phyloP scores from a whole-genome alignment of 2,329 filamentous ascomycete species.

The Monosporascus ibericus region DNA sequence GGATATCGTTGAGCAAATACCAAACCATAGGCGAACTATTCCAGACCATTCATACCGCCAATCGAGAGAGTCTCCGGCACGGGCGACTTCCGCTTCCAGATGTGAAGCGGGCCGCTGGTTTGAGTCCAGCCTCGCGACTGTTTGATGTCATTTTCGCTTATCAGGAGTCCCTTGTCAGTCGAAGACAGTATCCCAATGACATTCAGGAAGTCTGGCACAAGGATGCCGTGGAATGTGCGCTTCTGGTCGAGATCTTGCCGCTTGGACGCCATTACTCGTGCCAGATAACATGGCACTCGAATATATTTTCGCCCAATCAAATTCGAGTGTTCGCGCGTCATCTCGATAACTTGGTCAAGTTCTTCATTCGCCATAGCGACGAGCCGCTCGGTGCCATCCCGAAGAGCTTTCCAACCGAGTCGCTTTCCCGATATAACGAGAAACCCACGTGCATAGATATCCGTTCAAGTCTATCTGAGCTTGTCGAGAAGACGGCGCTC shows the following conservation, averaged over 20 bases:
- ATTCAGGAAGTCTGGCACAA: constrained; percentile 53
- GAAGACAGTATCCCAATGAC: constrained; percentile 11
- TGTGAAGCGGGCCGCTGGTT: constrained; percentile 56
- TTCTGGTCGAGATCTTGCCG: constrained; percentile 74
- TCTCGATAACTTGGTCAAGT: constrained; percentile 44
- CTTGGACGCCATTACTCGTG: constrained; percentile 32
- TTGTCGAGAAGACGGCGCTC: constrained; percentile 49
- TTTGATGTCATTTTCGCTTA: constrained; percentile 81
- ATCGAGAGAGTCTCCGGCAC: constrained; percentile 60
- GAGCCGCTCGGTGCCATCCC: constrained; percentile 17
- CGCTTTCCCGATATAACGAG: constrained; percentile 45
- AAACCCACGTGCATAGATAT: constrained; percentile 26
- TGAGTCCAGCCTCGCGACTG: constrained; percentile 49
- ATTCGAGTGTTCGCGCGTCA: constrained; percentile 53
- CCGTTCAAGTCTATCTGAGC: constrained; percentile 38
- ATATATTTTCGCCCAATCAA: constrained; percentile 47
- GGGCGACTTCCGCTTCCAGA: constrained; percentile 59
- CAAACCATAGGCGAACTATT: constrained; percentile 55
- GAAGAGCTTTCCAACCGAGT: constrained; percentile 20
- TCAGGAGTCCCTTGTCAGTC: constrained; percentile 62
- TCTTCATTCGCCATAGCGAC: constrained; percentile 23
- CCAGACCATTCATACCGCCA: constrained; percentile 55
- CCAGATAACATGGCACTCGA: constrained; percentile 42
- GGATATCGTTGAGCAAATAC: constrained; percentile 51
- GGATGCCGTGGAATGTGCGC: constrained; percentile 70